A percentile compares a stretch with the other conserved stretches of the same genome.
Conservation (phyloP, 495 filamentous ascomycete genomes). For the Saxispiralis lemnorum region DNA sequence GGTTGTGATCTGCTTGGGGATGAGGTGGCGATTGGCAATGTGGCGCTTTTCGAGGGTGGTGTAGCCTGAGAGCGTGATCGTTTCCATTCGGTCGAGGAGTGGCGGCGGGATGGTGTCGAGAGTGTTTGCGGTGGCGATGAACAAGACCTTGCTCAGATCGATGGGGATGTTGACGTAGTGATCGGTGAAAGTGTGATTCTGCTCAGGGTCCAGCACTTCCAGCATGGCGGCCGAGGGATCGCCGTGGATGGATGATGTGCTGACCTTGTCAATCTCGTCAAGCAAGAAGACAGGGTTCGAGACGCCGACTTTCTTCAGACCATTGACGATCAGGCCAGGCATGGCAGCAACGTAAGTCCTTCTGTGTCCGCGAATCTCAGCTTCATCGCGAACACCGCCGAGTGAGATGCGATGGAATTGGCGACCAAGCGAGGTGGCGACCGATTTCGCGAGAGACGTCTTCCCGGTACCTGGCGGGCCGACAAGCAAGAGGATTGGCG, state of each 20-base stretch:
- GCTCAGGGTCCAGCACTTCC: conserved; percentile 93
- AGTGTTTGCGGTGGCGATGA: conserved; percentile 96
- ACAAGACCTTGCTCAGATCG: conserved; percentile 88
- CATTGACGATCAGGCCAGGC: conserved; percentile 88
- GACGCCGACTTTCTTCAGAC: conserved; percentile 88
- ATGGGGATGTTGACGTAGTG: conserved; percentile 96
- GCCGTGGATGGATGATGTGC: conserved; percentile 79
- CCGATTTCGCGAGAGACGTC: conserved; percentile 84
- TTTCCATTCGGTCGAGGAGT: conserved; percentile 95
- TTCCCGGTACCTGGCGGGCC: conserved; percentile 94
- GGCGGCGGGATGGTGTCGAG: conserved; percentile 89
- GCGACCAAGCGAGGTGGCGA: conserved; percentile 76
- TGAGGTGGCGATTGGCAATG: conserved; percentile 80
- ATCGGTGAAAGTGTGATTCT: conserved; percentile 86
- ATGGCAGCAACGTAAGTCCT: conserved; percentile 97
- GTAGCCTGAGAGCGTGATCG: conserved; percentile 78
- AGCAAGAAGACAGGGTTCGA: conserved; percentile 91
- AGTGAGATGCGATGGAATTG: conserved; percentile 97
- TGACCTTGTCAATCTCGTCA: conserved; percentile 97
- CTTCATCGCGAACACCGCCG: conserved; percentile 88
- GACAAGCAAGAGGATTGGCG: conserved; percentile 83
- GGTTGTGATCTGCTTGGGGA: conserved; percentile 75
- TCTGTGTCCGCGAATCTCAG: conserved; percentile 89
- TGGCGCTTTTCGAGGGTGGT: conserved; percentile 96
- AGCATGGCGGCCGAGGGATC: conserved; percentile 98